Evolutionary conservation across 2,329 filamentous ascomycete species (phyloP).

Genomic region (Aspergillus ibericus): DNA sequence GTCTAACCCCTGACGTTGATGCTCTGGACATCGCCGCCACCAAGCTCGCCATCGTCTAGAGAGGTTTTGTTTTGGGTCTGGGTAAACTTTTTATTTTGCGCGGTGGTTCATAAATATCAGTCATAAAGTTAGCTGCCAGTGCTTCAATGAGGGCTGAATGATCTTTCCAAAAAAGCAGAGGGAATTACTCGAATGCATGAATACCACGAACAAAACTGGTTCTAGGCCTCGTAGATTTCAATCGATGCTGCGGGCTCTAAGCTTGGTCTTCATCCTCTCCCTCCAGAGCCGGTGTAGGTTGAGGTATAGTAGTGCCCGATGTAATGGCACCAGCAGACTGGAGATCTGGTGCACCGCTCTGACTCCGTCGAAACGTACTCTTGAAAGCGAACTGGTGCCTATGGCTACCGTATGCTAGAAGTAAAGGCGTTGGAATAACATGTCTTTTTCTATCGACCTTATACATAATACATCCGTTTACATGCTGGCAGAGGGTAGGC

Average conservation of each 20-base stretch:
- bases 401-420: not conserved
- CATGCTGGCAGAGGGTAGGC: not conserved
- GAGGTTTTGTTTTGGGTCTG: slow-evolving; percentile 46
- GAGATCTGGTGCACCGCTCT: too few species aligned
- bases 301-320: not conserved
- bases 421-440: not conserved
- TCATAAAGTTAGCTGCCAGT: slow-evolving; percentile 31
- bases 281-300: not conserved
- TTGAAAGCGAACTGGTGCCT: too few species aligned
- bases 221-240: slow-evolving; percentile 14
- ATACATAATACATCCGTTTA: not conserved
- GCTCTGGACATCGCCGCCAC: slow-evolving; percentile 98
- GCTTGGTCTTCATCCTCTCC: not conserved
- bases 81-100: slow-evolving; percentile 45
- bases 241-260: not conserved
- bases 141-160: slow-evolving; percentile 40
- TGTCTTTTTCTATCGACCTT: not conserved
- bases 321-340: too few species aligned
- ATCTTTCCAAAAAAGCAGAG: slow-evolving; percentile 33
- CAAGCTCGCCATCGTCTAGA: slow-evolving; percentile 96
- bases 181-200: slow-evolving; percentile 30
- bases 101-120: slow-evolving; percentile 42
- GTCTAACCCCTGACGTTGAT: slow-evolving; percentile 93
- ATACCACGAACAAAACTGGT: slow-evolving; percentile 13
- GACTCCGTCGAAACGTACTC: too few species aligned